Conservation (phyloP, 1,284 basidiomycete genomes). For the Schizophyllum commune region DNA sequence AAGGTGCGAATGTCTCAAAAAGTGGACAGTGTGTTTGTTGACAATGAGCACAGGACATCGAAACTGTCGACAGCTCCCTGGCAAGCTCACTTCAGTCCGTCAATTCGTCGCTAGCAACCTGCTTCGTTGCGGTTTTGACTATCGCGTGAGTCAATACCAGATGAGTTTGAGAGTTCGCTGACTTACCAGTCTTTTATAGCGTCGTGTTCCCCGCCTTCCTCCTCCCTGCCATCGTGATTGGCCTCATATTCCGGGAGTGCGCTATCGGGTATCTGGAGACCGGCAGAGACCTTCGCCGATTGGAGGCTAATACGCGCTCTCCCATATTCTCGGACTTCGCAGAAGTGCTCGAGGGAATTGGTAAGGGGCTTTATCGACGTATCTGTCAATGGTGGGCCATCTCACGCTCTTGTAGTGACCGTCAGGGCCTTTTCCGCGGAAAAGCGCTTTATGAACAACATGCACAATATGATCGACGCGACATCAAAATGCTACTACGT, state of each 20-base stretch:
- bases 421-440: constrained; percentile 57
- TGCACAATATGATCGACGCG: constrained; percentile 46
- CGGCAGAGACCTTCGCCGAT: constrained; percentile 68
- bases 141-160: constrained; percentile 43
- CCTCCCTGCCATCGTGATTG: constrained; percentile 61
- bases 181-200: constrained; percentile 28
- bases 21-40: background rate
- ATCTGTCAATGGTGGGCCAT: background rate
- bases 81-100: constrained; percentile 65
- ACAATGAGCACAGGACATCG: constrained; percentile 47
- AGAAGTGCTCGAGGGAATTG: constrained; percentile 49
- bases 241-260: constrained; percentile 51
- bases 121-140: constrained; percentile 61
- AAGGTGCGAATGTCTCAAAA: background rate
- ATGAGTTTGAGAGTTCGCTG: too few species aligned
- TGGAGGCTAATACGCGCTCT: constrained; percentile 68
- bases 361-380: background rate
- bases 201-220: constrained; percentile 69
- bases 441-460: constrained; percentile 52
- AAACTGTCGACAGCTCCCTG: constrained; percentile 68
- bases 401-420: background rate
- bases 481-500: constrained; percentile 34
- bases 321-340: constrained; percentile 75
- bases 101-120: constrained; percentile 64
- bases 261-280: constrained; percentile 73